Percentiles rank a stretch among this genome's conserved stretches.
phyloP scores from a whole-genome alignment of 208 protist genomes.

The Histomonas meleagridis region DNA sequence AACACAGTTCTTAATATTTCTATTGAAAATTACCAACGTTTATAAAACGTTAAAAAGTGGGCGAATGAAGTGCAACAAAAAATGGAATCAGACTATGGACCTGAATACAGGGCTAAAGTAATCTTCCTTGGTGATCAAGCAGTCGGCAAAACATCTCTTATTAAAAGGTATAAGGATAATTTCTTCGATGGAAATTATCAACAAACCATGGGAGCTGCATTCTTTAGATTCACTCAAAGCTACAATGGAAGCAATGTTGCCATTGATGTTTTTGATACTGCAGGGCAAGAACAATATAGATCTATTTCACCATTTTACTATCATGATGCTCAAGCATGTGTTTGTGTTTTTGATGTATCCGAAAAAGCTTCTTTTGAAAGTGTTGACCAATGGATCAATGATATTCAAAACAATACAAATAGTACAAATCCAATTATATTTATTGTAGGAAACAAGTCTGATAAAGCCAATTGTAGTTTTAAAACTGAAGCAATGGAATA shows the following conservation, averaged over 20 bases:
- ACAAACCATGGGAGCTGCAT: not conserved
- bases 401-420: no score
- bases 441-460: not conserved
- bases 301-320: not conserved
- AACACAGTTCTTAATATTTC: no score
- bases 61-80: no score
- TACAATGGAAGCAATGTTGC: not conserved
- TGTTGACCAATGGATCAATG: not conserved
- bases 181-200: not conserved
- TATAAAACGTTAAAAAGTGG: no score
- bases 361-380: not conserved
- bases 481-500: no score
- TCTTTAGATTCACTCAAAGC: not conserved
- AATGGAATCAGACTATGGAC: no score
- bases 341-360: not conserved
- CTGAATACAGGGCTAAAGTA: no score
- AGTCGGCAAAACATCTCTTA: not conserved
- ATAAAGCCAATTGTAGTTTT: not conserved
- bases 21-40: no score
- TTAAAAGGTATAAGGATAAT: not conserved
- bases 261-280: not conserved
- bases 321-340: not conserved
- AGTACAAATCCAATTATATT: not conserved
- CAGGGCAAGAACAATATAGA: not conserved
- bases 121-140: not conserved